Conservation (phyloP, 139 green algal genomes). For the Nannochloris sp. region DNA sequence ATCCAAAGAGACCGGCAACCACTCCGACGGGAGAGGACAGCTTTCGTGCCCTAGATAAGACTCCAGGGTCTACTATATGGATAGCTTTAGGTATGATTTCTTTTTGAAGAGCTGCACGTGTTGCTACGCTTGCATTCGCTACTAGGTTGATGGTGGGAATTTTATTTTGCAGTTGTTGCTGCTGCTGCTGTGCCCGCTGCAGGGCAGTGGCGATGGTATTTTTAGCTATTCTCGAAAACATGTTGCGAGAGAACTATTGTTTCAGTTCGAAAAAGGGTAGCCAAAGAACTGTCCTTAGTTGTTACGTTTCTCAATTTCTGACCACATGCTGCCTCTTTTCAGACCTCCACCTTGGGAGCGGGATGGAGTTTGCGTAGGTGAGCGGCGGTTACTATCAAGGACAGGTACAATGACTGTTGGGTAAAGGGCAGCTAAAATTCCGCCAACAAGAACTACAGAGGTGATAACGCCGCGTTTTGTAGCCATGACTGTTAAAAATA, state of each 20-base stretch:
- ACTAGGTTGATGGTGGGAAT: too few relatives aligned
- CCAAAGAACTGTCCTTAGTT: neutral
- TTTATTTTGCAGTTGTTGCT: too few relatives aligned
- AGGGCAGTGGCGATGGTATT: neutral
- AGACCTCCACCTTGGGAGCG: too few relatives aligned
- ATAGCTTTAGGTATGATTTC: too few relatives aligned
- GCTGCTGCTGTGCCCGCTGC: neutral
- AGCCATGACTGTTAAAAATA: too few relatives aligned
- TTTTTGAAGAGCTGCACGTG: too few relatives aligned
- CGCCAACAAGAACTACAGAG: neutral
- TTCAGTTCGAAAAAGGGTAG: too few relatives aligned
- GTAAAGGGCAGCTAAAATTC: neutral
- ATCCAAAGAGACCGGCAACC: conserved; percentile 60
- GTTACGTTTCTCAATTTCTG: neutral
- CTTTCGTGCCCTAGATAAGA: conserved; percentile 20
- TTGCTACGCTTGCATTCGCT: too few relatives aligned
- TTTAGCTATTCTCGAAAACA: neutral
- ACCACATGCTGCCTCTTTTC: neutral
- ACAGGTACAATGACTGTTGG: too few relatives aligned
- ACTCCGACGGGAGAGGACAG: conserved; percentile 29
- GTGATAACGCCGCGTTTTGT: neutral
- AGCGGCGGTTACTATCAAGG: too few relatives aligned
- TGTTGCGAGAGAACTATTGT: neutral
- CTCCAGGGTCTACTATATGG: too few relatives aligned
- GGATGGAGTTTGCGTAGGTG: too few relatives aligned